These are phyloP conservation scores for Boletellus deceptivus DNA, from an alignment of 1,284 basidiomycete genomes.

Conservation along the genomic window DNA sequence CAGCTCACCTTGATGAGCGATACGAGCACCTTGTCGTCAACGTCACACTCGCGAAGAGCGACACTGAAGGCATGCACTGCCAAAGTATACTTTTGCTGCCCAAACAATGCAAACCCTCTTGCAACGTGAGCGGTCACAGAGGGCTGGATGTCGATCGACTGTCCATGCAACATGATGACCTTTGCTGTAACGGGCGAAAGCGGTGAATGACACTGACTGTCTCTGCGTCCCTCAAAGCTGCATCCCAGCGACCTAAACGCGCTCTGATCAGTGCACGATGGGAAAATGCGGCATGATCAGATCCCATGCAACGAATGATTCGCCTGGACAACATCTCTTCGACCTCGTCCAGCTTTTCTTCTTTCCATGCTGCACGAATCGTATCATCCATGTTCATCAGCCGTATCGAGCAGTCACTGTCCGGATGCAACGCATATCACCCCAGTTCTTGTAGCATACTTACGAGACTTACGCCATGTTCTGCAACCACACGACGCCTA, in stretches of 20 bases:
- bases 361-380: conserved; percentile 3
- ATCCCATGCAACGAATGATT: conserved; percentile 3
- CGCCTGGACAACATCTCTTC: conserved; percentile 11
- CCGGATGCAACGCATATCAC: not conserved
- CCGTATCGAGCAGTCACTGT: conserved; percentile 7
- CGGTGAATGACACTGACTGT: not conserved
- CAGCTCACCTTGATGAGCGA: conserved; percentile 6
- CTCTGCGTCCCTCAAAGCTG: conserved; percentile 11
- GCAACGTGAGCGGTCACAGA: conserved; percentile 11
- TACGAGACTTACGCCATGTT: conserved; percentile 2
- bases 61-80: conserved; percentile 4
- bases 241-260: conserved; percentile 5
- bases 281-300: conserved; percentile 3
- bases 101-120: conserved; percentile 9
- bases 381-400: conserved; percentile 7
- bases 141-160: conserved; percentile 12
- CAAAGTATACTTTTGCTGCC: conserved; percentile 3
- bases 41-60: conserved; percentile 11
- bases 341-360: conserved; percentile 7
- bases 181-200: not conserved
- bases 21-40: conserved; percentile 5
- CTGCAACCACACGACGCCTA: conserved; percentile 9
- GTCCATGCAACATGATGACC: too few relatives aligned
- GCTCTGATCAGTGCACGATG: conserved; percentile 10
- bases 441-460: not conserved